Evolutionary conservation across 352 stramenopile genomes (phyloP).

Genomic region (Globisporangium cystogenes): DNA sequence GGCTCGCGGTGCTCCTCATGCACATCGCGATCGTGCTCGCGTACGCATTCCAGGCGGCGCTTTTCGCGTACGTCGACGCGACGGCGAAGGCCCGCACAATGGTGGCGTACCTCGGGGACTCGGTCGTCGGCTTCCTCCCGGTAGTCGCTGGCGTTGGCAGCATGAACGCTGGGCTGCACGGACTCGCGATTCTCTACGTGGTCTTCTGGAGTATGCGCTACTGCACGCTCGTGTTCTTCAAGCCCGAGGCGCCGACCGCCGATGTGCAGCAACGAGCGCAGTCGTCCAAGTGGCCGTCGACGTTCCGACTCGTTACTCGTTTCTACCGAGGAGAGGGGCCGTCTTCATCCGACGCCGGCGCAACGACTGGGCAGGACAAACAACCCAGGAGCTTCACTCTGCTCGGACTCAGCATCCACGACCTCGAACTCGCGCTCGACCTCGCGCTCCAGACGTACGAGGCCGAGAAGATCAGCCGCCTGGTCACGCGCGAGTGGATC

Average conservation of each 20-base stretch:
- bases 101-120: slow-evolving; percentile 4
- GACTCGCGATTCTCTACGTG: not conserved
- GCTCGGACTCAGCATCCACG: slow-evolving; percentile 3
- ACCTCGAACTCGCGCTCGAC: slow-evolving; percentile 8
- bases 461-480: slow-evolving; percentile 7
- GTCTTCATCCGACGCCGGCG: too few relatives aligned
- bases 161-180: slow-evolving; percentile 2
- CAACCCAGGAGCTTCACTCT: not conserved
- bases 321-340: not conserved
- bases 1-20: slow-evolving; percentile 3
- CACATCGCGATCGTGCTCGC: slow-evolving; percentile 1
- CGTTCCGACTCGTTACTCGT: not conserved
- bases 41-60: slow-evolving; percentile 1
- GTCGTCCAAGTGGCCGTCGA: not conserved
- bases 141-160: not conserved
- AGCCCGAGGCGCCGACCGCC: not conserved
- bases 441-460: slow-evolving; percentile 11
- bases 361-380: not conserved
- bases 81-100: not conserved
- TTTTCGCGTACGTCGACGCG: slow-evolving; percentile 5
- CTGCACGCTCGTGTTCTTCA: slow-evolving; percentile 1
- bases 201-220: slow-evolving; percentile 6
- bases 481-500: slow-evolving; percentile 15
- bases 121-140: slow-evolving; percentile 3
- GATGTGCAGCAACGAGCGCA: not conserved